Conservation (phyloP, 2,329 filamentous ascomycete genomes). For the Tolypocladium guangdongense region DNA sequence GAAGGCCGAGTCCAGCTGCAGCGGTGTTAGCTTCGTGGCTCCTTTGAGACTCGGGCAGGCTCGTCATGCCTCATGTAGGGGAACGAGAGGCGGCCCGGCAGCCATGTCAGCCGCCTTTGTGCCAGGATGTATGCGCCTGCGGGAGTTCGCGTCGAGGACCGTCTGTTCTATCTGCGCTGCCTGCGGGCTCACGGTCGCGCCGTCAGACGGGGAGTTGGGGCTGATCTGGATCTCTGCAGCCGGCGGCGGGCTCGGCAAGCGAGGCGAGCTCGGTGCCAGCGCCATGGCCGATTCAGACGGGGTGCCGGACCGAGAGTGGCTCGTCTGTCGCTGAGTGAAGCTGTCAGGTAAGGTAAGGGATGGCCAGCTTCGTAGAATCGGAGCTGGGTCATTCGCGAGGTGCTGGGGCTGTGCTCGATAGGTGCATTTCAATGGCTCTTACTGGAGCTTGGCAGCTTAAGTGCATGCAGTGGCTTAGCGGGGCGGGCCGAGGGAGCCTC, state of each 20-base stretch:
- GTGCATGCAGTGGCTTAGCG: constrained; percentile 11
- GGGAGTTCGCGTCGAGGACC: constrained; percentile 61
- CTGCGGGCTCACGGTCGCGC: constrained; percentile 41
- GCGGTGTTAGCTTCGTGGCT: constrained; percentile 5
- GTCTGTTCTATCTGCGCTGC: constrained; percentile 52
- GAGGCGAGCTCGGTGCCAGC: constrained; percentile 67
- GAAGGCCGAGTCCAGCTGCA: constrained; percentile 88
- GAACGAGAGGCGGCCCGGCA: constrained; percentile 77
- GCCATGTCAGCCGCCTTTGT: constrained; percentile 91
- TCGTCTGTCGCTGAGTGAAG: background rate
- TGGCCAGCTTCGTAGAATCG: constrained; percentile 3
- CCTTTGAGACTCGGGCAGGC: background rate
- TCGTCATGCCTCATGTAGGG: constrained; percentile 63
- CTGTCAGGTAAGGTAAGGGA: constrained; percentile 3
- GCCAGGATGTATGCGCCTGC: constrained; percentile 79
- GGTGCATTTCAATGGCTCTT: constrained; percentile 8
- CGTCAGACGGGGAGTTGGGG: constrained; percentile 61
- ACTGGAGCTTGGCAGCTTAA: constrained; percentile 7
- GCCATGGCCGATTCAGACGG: constrained; percentile 31
- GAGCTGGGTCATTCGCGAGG: too few species aligned
- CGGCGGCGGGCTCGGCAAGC: constrained; percentile 88
- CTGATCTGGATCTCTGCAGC: constrained; percentile 89
- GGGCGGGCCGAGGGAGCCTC: background rate
- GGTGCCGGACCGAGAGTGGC: constrained; percentile 1
- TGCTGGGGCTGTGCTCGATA: constrained; percentile 8